Percentiles rank a stretch among this genome's conserved stretches.
These are phyloP conservation scores for Penicillium sp. DNA, from an alignment of 2,329 filamentous ascomycete genomes.

Conservation along the genomic window DNA sequence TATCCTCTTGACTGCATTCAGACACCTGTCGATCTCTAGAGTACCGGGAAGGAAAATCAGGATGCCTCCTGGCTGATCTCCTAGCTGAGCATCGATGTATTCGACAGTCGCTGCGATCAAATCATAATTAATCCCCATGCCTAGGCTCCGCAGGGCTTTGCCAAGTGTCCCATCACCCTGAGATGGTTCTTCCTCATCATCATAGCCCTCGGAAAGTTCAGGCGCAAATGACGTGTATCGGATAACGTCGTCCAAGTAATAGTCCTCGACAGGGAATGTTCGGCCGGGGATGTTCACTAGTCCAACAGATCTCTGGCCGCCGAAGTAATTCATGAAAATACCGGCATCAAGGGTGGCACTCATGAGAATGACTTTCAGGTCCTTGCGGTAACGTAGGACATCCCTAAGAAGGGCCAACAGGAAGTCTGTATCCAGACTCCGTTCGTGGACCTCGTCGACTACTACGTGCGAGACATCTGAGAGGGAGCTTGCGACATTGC, in stretches of 20 bases:
- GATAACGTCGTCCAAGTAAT: conserved; percentile 85
- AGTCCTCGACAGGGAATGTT: conserved; percentile 86
- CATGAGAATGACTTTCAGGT: conserved; percentile 91
- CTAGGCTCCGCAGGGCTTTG: conserved; percentile 68
- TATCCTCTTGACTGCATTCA: conserved; percentile 65
- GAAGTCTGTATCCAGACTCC: conserved; percentile 93
- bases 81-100: conserved; percentile 76
- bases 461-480: conserved; percentile 92
- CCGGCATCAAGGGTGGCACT: conserved; percentile 89
- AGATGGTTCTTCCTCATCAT: conserved; percentile 45
- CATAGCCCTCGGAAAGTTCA: conserved; percentile 33
- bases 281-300: conserved; percentile 82
- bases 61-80: conserved; percentile 75
- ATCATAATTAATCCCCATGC: conserved; percentile 87
- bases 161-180: conserved; percentile 55
- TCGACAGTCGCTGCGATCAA: conserved; percentile 77
- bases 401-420: conserved; percentile 82
- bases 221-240: conserved; percentile 71
- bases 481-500: conserved; percentile 77
- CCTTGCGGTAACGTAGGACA: conserved; percentile 69
- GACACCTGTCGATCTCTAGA: conserved; percentile 81
- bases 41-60: conserved; percentile 94
- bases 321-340: conserved; percentile 83
- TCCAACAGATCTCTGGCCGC: conserved; percentile 67
- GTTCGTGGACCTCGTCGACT: conserved; percentile 95